Base-by-base conservation (phyloP, 257 asterid species). In the Petunia secreta region DNA sequence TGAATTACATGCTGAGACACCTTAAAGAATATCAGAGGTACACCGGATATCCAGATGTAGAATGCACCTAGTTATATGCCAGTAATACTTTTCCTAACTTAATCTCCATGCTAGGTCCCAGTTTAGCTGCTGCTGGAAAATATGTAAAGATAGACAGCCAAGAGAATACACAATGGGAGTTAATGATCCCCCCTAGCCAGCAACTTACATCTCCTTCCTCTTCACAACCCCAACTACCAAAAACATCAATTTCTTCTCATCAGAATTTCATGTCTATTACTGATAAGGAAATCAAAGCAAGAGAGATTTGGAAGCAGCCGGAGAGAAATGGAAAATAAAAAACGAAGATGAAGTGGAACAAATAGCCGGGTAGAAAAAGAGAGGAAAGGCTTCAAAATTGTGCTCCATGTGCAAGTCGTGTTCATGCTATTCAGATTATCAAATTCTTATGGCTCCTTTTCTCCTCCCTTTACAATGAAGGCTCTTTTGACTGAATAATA, bases 241-340 rank as follows among this genome's bases (percentile, higher is more conserved):
- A 71, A 34, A 34, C n/a, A 48, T 71, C 62, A 48, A 10, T 48
- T 71, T 71, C 77, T 71, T 48, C 44, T 71, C 44, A 48, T 71
- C 60, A 48, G 11, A 50, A 71, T 25, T 59, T 71, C 44, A 71
- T 71, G 60, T 48, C 5, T 34, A 50, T 50, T 25, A 67, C 8
- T 8, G 39, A 36, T 8, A 50, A 71, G 77, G 46, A 50, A 48
- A 50, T 13, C 44, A 50, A 73, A 6, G 36, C 7, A 50, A 50
- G 62, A 50, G 46, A 62, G 37, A 6, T 34, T 34, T 73, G 34
- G 77, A 73, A 73, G 77, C 2, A 50, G 62, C 62, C 11, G 62
- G 78, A 73, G 34, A 73, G 78, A 50, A 73, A 73, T 73, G 36
- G 34, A 73, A 67, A 34, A 50, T 11, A 46, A 36, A 36, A 40